Base-by-base conservation (phyloP, 2,329 filamentous ascomycete species). In the Drechslerella dactyloides region DNA sequence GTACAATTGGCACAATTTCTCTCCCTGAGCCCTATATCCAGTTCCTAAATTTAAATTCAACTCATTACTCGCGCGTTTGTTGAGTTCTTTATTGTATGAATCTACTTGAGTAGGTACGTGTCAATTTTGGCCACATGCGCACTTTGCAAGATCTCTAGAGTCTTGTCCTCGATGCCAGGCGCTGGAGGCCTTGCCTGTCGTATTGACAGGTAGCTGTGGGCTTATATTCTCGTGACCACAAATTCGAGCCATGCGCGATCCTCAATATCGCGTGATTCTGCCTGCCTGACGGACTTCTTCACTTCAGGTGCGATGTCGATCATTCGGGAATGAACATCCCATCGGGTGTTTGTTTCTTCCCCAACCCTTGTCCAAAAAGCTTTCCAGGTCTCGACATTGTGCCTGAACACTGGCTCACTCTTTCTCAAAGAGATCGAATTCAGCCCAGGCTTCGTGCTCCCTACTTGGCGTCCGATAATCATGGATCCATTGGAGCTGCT, bases 311-410 rank as follows among this genome's bases (percentile, higher is more conserved):
- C 7, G 23, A 70, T 37, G 27, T 70, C 65, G 2, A 70, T 17
- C 1, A 70, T n/a, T 30, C 48, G 21, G n/a, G 58, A 58, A 24
- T 70, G 58, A 19, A 70, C 59, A 19, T 70, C 54, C 65, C 65
- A 70, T 40, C 59, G 33, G 17, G 65, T 70, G 19, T 50, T 42
- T 1, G 65, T 70, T 2, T 44, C 40, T n/a, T 63, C 53, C n/a
- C 58, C 54, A 30, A 70, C 65, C n/a, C 30, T 51, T 33, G 79
- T 74, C 81, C 81, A 82, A 74, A 82, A 74, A 58, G 76, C 73
- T 46, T 75, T 75, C 64, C 80, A 79, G 8, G 76, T 79, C 51
- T 77, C 75, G 0, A 75, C 72, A 44, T 79, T 78, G 40, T 82
- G 81, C 46, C 66, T 76, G 69, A 73, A 79, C 73, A 77, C 52